A percentile compares a stretch with the other conserved stretches of the same genome.
phyloP scores from a whole-genome alignment of 495 filamentous ascomycete genomes.

The Penicillium lividum region DNA sequence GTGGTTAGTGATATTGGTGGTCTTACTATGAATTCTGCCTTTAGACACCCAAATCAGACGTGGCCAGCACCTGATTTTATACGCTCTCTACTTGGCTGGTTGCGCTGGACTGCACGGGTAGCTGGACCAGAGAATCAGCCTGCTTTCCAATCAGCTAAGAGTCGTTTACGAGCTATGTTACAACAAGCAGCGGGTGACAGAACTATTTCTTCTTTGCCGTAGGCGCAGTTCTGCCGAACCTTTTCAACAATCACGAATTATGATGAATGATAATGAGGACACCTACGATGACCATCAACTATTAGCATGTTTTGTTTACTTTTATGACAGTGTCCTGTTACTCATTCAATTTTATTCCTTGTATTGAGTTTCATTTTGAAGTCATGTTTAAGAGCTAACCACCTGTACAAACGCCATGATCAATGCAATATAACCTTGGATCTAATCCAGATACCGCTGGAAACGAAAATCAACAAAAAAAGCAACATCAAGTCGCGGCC shows the following conservation, averaged over 20 bases:
- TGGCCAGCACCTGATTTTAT: conserved; percentile 25
- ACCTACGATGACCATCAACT: conserved; percentile 10
- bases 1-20: neutral
- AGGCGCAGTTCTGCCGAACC: neutral
- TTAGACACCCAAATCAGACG: neutral
- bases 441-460: neutral
- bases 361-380: neutral
- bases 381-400: too few species aligned
- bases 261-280: conserved; percentile 16
- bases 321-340: neutral
- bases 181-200: conserved; percentile 20
- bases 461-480: neutral
- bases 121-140: conserved; percentile 20
- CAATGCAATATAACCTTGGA: conserved; percentile 12
- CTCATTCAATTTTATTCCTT: conserved; percentile 1
- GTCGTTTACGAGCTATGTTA: conserved; percentile 41
- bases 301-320: neutral
- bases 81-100: conserved; percentile 41
- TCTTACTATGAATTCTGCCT: neutral
- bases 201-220: neutral
- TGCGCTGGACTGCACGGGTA: conserved; percentile 28
- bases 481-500: neutral
- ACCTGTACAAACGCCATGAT: conserved; percentile 7
- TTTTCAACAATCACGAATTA: neutral
- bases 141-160: conserved; percentile 38